phyloP scores from a whole-genome alignment of 169 alveolate genomes.

The Cryptosporidium meleagridis region DNA sequence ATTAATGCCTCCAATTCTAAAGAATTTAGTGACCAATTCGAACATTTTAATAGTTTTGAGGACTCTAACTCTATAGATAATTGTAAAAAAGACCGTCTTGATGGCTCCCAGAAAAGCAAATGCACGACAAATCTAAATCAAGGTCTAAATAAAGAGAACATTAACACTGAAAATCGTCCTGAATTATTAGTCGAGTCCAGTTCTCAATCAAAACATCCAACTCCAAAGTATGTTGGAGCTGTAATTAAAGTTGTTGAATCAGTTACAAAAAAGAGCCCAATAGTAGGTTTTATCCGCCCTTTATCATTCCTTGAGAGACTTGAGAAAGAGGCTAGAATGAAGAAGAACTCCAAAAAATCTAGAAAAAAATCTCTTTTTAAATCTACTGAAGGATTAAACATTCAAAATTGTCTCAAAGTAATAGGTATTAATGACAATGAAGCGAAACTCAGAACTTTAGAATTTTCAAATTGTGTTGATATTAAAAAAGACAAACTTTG shows the following conservation, averaged over 20 bases:
- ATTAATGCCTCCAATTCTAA: background rate
- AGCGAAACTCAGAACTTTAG: background rate
- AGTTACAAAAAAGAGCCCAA: conserved; percentile 6
- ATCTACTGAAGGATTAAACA: background rate
- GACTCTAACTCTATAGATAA: background rate
- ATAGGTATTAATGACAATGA: background rate
- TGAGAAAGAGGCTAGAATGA: background rate
- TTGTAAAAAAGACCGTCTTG: background rate
- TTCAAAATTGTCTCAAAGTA: background rate
- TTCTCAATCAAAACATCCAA: background rate
- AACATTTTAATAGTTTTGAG: background rate
- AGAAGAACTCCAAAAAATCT: background rate
- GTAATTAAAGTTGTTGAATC: conserved; percentile 27
- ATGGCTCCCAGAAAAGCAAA: background rate
- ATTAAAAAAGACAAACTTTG: background rate
- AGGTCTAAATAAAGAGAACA: background rate
- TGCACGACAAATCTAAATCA: no score
- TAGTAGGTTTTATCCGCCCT: conserved; percentile 21
- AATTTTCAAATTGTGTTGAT: no score
- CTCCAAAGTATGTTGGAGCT: conserved; percentile 11
- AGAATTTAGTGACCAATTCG: background rate
- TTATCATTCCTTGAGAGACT: background rate
- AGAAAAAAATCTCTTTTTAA: background rate
- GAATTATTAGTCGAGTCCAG: background rate
- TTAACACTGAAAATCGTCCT: background rate